Evolutionary conservation across 169 alveolate species (phyloP), one percentile per base, ranked within the genome.

Genomic region (Eimeria praecox): DNA sequence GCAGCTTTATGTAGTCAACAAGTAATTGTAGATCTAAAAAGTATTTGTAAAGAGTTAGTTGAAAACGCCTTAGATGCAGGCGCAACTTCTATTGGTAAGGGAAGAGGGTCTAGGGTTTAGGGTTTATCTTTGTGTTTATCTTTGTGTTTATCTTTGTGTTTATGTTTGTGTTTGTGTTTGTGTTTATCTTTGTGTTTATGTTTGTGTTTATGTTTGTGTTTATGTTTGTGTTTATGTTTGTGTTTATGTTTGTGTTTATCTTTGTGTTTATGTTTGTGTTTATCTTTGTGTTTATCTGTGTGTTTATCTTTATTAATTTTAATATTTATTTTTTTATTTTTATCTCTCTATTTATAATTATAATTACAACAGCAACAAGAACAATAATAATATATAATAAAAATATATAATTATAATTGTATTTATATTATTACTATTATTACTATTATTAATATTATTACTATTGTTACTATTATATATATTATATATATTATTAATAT

Each of bases 31-130:
- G 96, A 93, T 38, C 92, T 97, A 3, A 97, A 96, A 49, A 95
- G 97, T 78, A 97, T 97, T 10, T 98, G 99, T 52, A 98, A 99
- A 90, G 99, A 99, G 93, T 97, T 99, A 42, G 98, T 99, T 12
- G 99, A 99, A 94, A 99, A 99, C 93, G 95, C 99, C 66, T 92
- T 99, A 38, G 99, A 99, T 97, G 99, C 99, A 1, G 97, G 97
- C 46, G 97, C 99, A 6, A 98, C 98, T 16, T 96, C 96, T 30
- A 98, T 99, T 44, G 96, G 98, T 95, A 52, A 27, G 95, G 73
- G 8, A 16, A 38, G 40, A 62, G 73, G 40, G 27, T 2, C 9
- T 0, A 62, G 73, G n/a, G n/a, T 14, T 62, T 33, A 3, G 27
- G 12, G 12, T 62, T 3, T 38, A 62, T 38, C 73, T 3, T 38